phyloP scores from a whole-genome alignment of 1,284 basidiomycete species.

The Pseudozyma sp. region DNA sequence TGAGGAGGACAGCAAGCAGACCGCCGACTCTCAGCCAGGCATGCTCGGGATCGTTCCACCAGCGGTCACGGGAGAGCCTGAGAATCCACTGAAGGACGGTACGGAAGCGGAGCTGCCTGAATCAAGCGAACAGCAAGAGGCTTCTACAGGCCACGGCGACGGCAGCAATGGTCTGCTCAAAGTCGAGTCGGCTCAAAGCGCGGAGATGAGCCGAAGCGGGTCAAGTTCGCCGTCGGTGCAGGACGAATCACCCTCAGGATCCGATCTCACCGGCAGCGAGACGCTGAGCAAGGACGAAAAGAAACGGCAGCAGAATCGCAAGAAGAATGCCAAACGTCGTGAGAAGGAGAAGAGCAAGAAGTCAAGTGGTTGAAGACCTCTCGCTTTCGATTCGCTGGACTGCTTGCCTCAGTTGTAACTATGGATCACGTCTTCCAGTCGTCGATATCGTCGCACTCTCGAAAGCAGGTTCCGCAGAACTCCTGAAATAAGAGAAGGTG shows the following conservation, averaged over 20 bases:
- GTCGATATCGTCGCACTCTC: too few species aligned
- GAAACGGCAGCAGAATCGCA: conserved; percentile 40
- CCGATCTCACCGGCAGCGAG: conserved; percentile 38
- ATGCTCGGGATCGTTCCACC: conserved; percentile 52
- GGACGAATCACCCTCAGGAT: conserved; percentile 36
- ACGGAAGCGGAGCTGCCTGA: conserved; percentile 11
- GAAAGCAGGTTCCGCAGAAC: too few species aligned
- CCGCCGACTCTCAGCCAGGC: conserved; percentile 21
- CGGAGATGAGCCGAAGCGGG: conserved; percentile 11
- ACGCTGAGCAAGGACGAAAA: conserved; percentile 43
- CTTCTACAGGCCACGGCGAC: conserved; percentile 1
- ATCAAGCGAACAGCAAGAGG: conserved; percentile 11
- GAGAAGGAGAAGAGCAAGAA: conserved; percentile 48
- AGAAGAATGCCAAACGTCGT: conserved; percentile 47
- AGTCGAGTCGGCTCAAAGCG: conserved; percentile 3
- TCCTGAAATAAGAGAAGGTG: too few species aligned
- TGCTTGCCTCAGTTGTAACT: too few species aligned
- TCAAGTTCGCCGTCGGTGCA: conserved; percentile 34
- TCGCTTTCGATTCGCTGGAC: background rate
- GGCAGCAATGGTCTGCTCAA: conserved; percentile 14
- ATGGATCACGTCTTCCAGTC: too few species aligned
- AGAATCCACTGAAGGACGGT: conserved; percentile 30
- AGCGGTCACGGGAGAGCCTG: conserved; percentile 34
- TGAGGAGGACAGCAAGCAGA: background rate
- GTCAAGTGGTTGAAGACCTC: conserved; percentile 10